Conservation (phyloP, 805 yeast species). For the Novakomyces olei region DNA sequence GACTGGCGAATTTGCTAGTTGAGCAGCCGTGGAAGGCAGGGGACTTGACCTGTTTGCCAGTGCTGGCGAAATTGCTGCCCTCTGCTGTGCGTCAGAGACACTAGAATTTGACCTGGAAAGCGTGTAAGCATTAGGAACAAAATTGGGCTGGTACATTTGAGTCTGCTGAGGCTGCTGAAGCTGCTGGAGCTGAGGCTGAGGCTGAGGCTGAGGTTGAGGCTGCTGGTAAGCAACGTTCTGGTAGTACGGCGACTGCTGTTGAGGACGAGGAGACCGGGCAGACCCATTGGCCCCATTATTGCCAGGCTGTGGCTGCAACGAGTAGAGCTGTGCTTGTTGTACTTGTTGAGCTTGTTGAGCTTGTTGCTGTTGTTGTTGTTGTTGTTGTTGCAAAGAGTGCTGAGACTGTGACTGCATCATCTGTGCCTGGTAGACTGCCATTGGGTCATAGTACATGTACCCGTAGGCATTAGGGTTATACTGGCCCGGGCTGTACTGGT, state of each 20-base stretch:
- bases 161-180: too few species aligned
- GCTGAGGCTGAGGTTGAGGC: background rate
- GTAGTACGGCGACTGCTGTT: too few species aligned
- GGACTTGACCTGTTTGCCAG: slow-evolving; percentile 2
- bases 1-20: background rate
- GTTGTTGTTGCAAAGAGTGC: background rate
- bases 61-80: slow-evolving; percentile 2
- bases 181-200: background rate
- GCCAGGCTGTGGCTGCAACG: slow-evolving; percentile 1
- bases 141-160: background rate
- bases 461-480: too few species aligned
- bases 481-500: too few species aligned
- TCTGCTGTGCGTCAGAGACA: background rate
- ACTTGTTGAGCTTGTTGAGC: background rate
- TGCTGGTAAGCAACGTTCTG: too few species aligned
- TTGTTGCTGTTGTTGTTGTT: background rate
- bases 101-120: background rate
- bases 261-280: background rate
- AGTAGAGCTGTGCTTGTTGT: slow-evolving; percentile 1
- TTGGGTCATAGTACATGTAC: too few species aligned
- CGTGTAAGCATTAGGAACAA: background rate
- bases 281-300: background rate
- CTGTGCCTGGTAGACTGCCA: too few species aligned
- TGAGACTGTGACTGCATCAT: background rate
- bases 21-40: slow-evolving; percentile 1